Conservation (phyloP, 345 rosid species). For the Populus euphratica region DNA sequence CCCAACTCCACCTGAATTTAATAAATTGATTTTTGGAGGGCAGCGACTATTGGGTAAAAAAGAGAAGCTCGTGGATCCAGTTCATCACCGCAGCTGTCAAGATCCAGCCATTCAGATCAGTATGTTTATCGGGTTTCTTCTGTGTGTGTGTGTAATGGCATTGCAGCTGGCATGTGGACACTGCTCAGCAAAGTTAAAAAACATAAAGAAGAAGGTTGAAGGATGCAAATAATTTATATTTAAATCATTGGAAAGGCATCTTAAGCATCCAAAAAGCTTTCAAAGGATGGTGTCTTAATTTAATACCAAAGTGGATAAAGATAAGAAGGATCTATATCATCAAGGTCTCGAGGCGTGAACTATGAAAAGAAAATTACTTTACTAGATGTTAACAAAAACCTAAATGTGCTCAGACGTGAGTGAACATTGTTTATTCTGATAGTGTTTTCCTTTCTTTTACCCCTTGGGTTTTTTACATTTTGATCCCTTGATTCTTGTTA, state of each 20-base stretch:
- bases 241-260: not conserved
- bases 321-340: not conserved
- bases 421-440: too few relatives aligned
- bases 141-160: not conserved
- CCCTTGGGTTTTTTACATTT: too few relatives aligned
- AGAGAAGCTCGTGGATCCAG: too few relatives aligned
- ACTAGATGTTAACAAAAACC: too few relatives aligned
- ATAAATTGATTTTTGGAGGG: too few relatives aligned
- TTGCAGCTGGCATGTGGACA: not conserved
- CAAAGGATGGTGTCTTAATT: not conserved
- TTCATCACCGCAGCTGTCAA: not conserved
- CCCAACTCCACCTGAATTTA: too few relatives aligned
- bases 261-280: not conserved
- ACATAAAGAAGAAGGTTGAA: not conserved
- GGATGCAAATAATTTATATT: not conserved
- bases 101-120: not conserved
- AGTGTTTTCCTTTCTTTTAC: too few relatives aligned
- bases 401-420: too few relatives aligned
- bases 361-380: too few relatives aligned
- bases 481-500: too few relatives aligned
- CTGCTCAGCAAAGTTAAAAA: not conserved
- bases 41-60: too few relatives aligned
- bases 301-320: not conserved
- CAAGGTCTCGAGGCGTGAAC: not conserved
- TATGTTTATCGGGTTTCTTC: not conserved